Evolutionary conservation across 495 filamentous ascomycete genomes (phyloP), one percentile per base, ranked within the genome.

Genomic region (Xanthoparmelia taractica): DNA sequence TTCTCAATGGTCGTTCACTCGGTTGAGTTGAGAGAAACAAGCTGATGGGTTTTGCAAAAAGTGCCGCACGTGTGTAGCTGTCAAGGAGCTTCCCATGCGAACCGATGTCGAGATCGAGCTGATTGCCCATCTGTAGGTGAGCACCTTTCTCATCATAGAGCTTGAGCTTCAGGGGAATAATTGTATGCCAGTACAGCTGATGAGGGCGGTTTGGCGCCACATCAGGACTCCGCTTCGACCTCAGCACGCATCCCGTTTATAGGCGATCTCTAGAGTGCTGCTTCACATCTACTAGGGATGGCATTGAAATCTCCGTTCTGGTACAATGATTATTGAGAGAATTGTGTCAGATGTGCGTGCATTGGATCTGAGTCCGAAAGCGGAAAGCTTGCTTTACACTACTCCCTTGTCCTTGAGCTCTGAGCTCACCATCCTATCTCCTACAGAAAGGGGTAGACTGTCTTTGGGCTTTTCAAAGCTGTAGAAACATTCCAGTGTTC

Each of bases 101-200:
- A 85, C 85, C 12, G 85, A 88, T 75, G 85, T 90, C 20, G 86
- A 89, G 75, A 87, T 90, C 69, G 86, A 89, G 71, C 87, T 83
- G 67, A 84, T 80, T 56, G 86, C 86, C 8, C 73, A 79, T 74
- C 69, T 78, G 64, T 77, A 72, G 68, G 70, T 71, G 59, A 56
- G 62, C 60, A 57, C 47, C 23, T 48, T 20, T 6, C 55, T 57
- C 18, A 59, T 66, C 57, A 41, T 50, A 17, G 4, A 17, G 13
- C 20, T 8, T 20, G 18, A 63, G 40, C 23, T 27, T 13, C 41
- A 25, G 5, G 36, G 15, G 41, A 54, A 27, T 61, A 38, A 43
- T 58, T 61, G 40, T 68, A 10, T 23, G 71, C 64, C 45, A 62
- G 61, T 25, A 57, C 41, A 40, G 61, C 61, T 58, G 58, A 62